phyloP scores from a whole-genome alignment of 2,329 filamentous ascomycete species.

The Phaeomoniella chlamydospora region DNA sequence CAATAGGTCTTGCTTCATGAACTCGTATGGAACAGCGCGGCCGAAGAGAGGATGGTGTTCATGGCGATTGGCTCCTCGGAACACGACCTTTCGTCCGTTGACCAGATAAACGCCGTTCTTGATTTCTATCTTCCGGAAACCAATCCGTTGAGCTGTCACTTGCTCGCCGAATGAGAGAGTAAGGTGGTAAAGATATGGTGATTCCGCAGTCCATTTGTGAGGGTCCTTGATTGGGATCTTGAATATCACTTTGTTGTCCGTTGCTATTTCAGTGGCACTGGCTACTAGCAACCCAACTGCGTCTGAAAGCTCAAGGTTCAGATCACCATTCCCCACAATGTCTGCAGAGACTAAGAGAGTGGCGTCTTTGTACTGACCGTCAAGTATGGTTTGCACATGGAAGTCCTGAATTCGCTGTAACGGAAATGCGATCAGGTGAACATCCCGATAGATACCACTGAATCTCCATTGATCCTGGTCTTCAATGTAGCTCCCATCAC shows the following conservation, averaged over 20 bases:
- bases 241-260: constrained; percentile 14
- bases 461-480: constrained; percentile 58
- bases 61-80: constrained; percentile 54
- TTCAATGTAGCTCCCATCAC: constrained; percentile 55
- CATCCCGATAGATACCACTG: constrained; percentile 53
- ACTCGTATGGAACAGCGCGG: constrained; percentile 48
- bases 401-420: constrained; percentile 41
- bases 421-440: constrained; percentile 45
- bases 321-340: constrained; percentile 19
- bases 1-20: constrained; percentile 45
- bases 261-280: constrained; percentile 7
- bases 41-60: constrained; percentile 54
- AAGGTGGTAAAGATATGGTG: constrained; percentile 45
- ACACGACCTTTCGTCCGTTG: constrained; percentile 45
- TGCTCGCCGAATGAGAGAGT: constrained; percentile 6
- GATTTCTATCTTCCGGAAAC: constrained; percentile 51
- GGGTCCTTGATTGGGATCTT: constrained; percentile 36
- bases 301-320: constrained; percentile 32
- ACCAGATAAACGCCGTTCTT: constrained; percentile 45
- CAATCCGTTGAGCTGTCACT: constrained; percentile 38
- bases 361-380: constrained; percentile 35
- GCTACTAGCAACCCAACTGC: constrained; percentile 18
- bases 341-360: constrained; percentile 35
- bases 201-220: constrained; percentile 55
- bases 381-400: constrained; percentile 39